Evolutionary conservation across 371 early-diverging fungal genomes (phyloP), one percentile per base, ranked within the genome.

Genomic region (Vairimorpha apis): DNA sequence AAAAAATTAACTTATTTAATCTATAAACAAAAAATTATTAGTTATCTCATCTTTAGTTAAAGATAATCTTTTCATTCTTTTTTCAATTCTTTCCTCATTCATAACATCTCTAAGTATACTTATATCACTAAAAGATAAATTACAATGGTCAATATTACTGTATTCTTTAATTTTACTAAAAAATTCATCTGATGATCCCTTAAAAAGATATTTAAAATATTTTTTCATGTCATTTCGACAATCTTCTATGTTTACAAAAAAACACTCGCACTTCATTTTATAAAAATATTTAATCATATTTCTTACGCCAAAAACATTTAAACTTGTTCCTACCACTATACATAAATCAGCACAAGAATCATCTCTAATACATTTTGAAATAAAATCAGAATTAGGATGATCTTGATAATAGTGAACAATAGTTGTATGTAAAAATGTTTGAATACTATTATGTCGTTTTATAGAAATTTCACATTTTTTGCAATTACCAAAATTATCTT

Each of bases 391-490:
- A 53, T 89, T 81, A 0, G 93, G 88, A 82, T 95, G 94, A 56
- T 87, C 88, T 82, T 97, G 97, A 75, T 94, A 90, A 83, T 98
- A 98, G 1, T 97, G 86, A 0, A 97, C 91, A 80, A 98, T 92
- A 66, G 90, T 89, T 7, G 99, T 94, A 35, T 95, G 87, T 56
- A 96, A 10, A 12, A 88, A 76, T 47, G 85, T 82, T 35, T 92
- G 87, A 74, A 90, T 90, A 47, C 60, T 25, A 91, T 90, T 44
- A 80, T 78, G 0, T 86, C 85, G 30, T 32, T 88, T 85, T 47
- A 49, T n/a, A 59, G 67, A 73, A 14, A 12, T 29, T 8, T 14
- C 14, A 51, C 78, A 75, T 65, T 72, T 65, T 47, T 43, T 16
- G 25, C 30, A 49, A 27, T 37, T 47, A 13, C 44, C 27, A 37